Percentiles rank a stretch among this genome's conserved stretches.
Conservation (phyloP, 2,329 filamentous ascomycete genomes). For the Trichoderma breve region DNA sequence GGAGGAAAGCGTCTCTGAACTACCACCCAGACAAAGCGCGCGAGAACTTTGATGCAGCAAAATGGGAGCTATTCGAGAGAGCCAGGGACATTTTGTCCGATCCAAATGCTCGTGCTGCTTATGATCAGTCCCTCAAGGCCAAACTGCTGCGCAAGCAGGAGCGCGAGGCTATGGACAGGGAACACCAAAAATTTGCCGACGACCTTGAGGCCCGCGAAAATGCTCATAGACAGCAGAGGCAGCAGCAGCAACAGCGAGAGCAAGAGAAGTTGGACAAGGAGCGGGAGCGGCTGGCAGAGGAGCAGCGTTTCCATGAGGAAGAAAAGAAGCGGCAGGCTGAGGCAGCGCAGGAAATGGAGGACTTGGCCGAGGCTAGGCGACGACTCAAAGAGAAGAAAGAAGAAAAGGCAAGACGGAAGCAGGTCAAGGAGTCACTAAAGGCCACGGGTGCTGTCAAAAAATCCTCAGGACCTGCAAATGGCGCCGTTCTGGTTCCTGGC, state of each 20-base stretch:
- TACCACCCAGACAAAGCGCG: conserved; percentile 92
- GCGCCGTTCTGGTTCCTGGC: conserved; percentile 37
- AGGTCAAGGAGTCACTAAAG: conserved; percentile 38
- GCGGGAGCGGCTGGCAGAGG: conserved; percentile 37
- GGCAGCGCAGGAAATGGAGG: conserved; percentile 41
- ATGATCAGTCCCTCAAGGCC: conserved; percentile 74
- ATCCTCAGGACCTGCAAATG: conserved; percentile 33
- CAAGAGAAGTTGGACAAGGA: conserved; percentile 39
- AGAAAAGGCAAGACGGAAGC: conserved; percentile 39
- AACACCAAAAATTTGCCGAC: conserved; percentile 75
- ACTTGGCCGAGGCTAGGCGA: conserved; percentile 38
- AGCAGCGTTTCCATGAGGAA: conserved; percentile 39
- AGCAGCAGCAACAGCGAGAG: conserved; percentile 40
- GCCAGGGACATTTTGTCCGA: conserved; percentile 83
- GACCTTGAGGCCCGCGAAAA: conserved; percentile 79
- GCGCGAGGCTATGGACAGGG: conserved; percentile 69
- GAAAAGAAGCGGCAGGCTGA: conserved; percentile 36
- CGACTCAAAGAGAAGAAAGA: conserved; percentile 42
- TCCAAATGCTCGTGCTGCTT: conserved; percentile 66
- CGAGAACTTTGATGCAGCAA: conserved; percentile 69
- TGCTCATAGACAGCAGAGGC: conserved; percentile 59
- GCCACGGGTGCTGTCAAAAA: conserved; percentile 24
- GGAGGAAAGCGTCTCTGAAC: conserved; percentile 80
- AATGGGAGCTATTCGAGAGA: conserved; percentile 81
- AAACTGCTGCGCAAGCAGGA: conserved; percentile 67